Percentiles rank a stretch among this genome's conserved stretches.
Conservation (phyloP, 352 stramenopile genomes). For the Pythium diclinum region DNA sequence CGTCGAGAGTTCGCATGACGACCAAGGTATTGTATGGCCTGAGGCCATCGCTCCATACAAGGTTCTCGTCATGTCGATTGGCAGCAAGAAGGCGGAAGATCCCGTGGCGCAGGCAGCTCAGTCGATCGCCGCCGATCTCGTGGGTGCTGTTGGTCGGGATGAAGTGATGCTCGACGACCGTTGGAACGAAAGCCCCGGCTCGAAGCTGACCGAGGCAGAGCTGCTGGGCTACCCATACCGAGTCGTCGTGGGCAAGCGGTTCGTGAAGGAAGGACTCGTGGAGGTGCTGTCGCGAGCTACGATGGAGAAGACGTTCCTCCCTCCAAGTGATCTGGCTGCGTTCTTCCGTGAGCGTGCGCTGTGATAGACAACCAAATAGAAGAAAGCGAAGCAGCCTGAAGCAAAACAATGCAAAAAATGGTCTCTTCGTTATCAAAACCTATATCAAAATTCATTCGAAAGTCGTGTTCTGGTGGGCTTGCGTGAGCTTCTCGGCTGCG, state of each 20-base stretch:
- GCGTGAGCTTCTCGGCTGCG: conserved; percentile 3
- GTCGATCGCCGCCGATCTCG: conserved; percentile 52
- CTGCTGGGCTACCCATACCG: conserved; percentile 85
- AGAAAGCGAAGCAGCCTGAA: neutral
- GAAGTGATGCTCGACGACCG: conserved; percentile 85
- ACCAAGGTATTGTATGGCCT: conserved; percentile 80
- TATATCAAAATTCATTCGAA: neutral
- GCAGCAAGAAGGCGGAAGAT: conserved; percentile 54
- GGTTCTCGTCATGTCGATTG: conserved; percentile 74
- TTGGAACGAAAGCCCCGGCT: conserved; percentile 74
- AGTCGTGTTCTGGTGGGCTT: neutral
- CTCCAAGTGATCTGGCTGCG: conserved; percentile 34
- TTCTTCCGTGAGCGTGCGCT: conserved; percentile 32
- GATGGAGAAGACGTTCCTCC: conserved; percentile 61
- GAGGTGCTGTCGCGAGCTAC: conserved; percentile 69
- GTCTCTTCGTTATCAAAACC: neutral
- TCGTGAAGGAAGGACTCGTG: conserved; percentile 67
- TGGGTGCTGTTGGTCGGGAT: conserved; percentile 30
- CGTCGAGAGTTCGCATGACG: conserved; percentile 79
- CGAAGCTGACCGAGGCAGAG: conserved; percentile 82
- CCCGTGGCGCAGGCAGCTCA: conserved; percentile 40
- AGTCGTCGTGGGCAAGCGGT: conserved; percentile 81
- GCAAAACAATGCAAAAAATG: neutral
- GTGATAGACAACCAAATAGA: neutral
- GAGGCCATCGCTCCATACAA: conserved; percentile 78